phyloP scores from a whole-genome alignment of 2,329 filamentous ascomycete species.

The Macrophomina phaseolina region DNA sequence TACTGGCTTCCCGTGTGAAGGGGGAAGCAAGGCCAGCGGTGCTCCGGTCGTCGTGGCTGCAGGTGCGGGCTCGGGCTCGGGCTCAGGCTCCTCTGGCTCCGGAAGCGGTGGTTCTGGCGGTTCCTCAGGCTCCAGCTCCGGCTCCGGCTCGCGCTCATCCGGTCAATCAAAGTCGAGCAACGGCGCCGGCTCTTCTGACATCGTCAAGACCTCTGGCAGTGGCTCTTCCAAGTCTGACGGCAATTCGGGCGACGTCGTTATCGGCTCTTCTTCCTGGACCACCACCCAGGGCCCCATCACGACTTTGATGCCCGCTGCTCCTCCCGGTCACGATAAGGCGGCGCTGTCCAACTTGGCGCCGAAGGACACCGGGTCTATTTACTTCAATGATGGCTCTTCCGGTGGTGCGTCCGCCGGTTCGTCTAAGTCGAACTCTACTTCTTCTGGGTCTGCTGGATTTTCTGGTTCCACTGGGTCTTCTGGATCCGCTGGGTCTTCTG shows the following conservation, averaged over 20 bases:
- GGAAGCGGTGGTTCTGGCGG: background rate
- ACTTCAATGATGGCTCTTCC: background rate
- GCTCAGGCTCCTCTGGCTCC: background rate
- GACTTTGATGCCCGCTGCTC: background rate
- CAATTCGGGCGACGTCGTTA: background rate
- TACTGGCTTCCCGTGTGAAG: slow-evolving; percentile 3
- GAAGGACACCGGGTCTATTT: background rate
- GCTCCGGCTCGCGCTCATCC: background rate
- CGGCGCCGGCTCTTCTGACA: background rate
- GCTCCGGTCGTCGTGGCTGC: background rate
- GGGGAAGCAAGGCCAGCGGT: background rate
- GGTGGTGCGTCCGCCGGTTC: background rate
- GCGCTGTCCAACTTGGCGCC: slow-evolving; percentile 6
- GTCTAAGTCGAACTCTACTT: background rate
- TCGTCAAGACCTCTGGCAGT: background rate
- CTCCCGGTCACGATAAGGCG: background rate
- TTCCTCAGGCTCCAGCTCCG: background rate
- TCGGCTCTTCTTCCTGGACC: slow-evolving; percentile 3
- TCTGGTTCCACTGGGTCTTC: background rate
- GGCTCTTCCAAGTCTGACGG: background rate
- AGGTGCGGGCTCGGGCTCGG: background rate
- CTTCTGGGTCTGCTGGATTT: background rate
- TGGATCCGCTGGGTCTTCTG: background rate
- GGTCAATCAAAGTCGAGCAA: background rate
- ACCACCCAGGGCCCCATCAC: slow-evolving; percentile 4